Base-by-base conservation (phyloP, 768 basidiomycete species). In the Leccinum rimulosum region DNA sequence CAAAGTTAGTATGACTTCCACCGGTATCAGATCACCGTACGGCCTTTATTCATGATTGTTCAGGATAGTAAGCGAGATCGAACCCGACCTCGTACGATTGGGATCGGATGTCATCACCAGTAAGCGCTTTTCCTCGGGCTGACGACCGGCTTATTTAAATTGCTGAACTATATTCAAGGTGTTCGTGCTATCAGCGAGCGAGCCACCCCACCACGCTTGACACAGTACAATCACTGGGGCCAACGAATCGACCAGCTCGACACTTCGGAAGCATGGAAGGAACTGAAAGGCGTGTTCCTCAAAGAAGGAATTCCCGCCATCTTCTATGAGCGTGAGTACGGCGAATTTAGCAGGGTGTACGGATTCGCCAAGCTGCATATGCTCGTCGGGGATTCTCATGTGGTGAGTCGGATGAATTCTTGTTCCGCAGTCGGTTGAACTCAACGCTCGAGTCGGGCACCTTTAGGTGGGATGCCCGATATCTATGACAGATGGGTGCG, bases 401-500 rank as follows among this genome's bases (percentile, higher is more conserved):
- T 82, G 71, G 86, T 86, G 53, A 31, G 78, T 71, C 27, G 11
- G 17, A 22, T 17, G 2, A 1, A 15, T 48, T 40, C 38, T 35
- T 33, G 2, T 25, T 40, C 38, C 10, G 8, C 25, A 2, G 19
- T 28, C 25, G 31, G 48, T 57, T 19, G 19, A 31, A 22, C n/a
- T 54, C 31, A 56, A 33, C 40, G 22, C 11, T 25, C 30, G 50
- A 50, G 50, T 15, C 27, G 45, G 25, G 9, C 22, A 3, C 28
- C 43, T 19, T n/a, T 50, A 88, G 84, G 78, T 87, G 9, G 82
- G 85, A 58, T 92, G 89, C 58, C 91, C 91, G 1, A 70, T 89
- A 57, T 84, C 84, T 38, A 92, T 93, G 91, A 87, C 88, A 0
- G 90, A 93, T 68, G 90, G 90, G 0, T 79, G 80, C 38, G 89